phyloP scores from a whole-genome alignment of 2,329 filamentous ascomycete species.

The Xylariaceae sp. region DNA sequence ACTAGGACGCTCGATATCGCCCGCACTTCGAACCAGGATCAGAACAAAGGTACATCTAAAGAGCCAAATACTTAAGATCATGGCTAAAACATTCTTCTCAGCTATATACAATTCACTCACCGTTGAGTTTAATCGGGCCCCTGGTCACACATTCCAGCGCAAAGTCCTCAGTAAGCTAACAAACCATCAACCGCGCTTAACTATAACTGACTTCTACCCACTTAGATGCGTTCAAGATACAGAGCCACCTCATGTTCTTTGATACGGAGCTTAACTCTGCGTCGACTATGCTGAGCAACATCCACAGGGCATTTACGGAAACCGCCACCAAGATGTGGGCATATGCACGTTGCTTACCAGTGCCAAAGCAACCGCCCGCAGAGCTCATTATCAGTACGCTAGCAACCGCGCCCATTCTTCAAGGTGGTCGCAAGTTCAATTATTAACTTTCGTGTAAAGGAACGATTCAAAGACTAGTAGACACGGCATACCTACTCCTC shows the following conservation, averaged over 20 bases:
- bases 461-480: constrained; percentile 70
- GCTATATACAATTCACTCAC: constrained; percentile 76
- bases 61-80: constrained; percentile 28
- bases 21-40: constrained; percentile 59
- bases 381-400: constrained; percentile 69
- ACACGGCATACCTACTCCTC: constrained; percentile 69
- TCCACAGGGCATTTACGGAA: constrained; percentile 77
- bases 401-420: neutral
- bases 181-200: neutral
- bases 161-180: constrained; percentile 71
- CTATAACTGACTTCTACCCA: constrained; percentile 11
- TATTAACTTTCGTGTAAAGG: constrained; percentile 46
- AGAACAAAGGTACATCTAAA: constrained; percentile 52
- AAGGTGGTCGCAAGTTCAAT: neutral
- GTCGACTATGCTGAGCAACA: constrained; percentile 72
- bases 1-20: constrained; percentile 75
- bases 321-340: constrained; percentile 78
- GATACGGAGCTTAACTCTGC: constrained; percentile 80
- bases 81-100: constrained; percentile 35
- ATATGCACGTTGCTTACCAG: constrained; percentile 65
- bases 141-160: constrained; percentile 79
- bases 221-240: constrained; percentile 76
- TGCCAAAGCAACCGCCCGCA: constrained; percentile 60
- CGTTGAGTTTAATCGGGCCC: constrained; percentile 74
- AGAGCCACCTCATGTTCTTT: constrained; percentile 83